Percentiles rank a stretch among this genome's conserved stretches.
Evolutionary conservation across 441 rosid genomes (phyloP).

Genomic region (Euphorbia corollata): DNA sequence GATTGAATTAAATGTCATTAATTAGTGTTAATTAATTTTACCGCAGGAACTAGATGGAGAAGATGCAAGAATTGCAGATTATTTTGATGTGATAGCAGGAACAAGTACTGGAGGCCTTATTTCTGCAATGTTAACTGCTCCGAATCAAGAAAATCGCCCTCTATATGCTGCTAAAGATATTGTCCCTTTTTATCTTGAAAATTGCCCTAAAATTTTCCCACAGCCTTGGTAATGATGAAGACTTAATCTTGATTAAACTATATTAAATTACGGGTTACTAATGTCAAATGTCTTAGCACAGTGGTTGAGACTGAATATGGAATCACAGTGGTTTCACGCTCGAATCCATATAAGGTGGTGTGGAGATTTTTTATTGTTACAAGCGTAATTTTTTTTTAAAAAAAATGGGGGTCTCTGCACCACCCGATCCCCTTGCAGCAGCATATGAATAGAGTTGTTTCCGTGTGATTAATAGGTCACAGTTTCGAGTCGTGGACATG

Average conservation of each 20-base stretch:
- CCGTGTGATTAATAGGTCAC: no score
- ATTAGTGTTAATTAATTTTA: not conserved
- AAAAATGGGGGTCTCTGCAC: no score
- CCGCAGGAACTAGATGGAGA: constrained; percentile 46
- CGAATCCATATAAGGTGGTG: no score
- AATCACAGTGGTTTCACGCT: no score
- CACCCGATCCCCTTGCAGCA: no score
- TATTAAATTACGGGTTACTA: no score
- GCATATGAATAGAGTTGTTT: no score
- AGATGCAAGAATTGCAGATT: constrained; percentile 52
- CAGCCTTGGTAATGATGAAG: constrained; percentile 27
- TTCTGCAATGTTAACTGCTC: constrained; percentile 50
- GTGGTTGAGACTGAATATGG: not conserved
- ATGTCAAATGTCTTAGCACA: not conserved
- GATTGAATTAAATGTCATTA: not conserved
- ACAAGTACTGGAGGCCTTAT: constrained; percentile 64
- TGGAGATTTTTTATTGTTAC: no score
- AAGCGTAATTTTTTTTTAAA: no score
- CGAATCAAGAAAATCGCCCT: constrained; percentile 43
- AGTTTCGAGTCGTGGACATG: no score
- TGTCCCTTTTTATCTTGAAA: constrained; percentile 36
- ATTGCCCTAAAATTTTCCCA: constrained; percentile 49
- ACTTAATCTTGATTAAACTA: no score
- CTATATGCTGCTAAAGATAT: constrained; percentile 47
- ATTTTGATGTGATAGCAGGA: constrained; percentile 50